These are phyloP conservation scores for Fusarium sp. DNA, from an alignment of 2,329 filamentous ascomycete species.

Conservation along the genomic window DNA sequence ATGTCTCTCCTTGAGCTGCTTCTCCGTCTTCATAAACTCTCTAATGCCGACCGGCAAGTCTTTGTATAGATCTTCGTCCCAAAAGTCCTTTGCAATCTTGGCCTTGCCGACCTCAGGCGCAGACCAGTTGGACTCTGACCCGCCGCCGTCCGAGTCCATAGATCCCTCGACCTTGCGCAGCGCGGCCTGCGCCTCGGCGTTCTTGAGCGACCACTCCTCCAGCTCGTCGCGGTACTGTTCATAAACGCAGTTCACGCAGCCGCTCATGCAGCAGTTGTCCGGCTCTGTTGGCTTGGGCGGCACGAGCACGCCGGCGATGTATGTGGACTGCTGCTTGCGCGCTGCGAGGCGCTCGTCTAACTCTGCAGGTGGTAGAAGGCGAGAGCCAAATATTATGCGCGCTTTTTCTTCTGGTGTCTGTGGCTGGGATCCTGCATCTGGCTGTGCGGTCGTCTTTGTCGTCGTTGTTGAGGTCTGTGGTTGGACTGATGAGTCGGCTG, in stretches of 20 bases:
- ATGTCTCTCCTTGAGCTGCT: constrained; percentile 83
- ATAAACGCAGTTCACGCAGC: constrained; percentile 98
- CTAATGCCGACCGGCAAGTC: constrained; percentile 90
- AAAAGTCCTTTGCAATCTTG: constrained; percentile 63
- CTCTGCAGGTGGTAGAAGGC: constrained; percentile 78
- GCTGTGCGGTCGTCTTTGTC: constrained; percentile 30
- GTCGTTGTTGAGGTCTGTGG: constrained; percentile 34
- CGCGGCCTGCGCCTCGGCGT: constrained; percentile 69
- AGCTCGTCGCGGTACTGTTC: constrained; percentile 90
- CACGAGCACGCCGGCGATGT: constrained; percentile 82
- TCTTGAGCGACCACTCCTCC: constrained; percentile 82
- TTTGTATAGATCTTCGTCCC: constrained; percentile 77
- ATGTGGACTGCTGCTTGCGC: constrained; percentile 67
- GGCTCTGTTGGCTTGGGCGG: constrained; percentile 89
- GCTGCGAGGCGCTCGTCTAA: constrained; percentile 69
- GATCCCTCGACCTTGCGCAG: constrained; percentile 59
- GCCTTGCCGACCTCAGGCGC: constrained; percentile 48
- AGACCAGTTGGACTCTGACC: constrained; percentile 75
- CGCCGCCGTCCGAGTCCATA: constrained; percentile 85
- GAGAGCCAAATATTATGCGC: constrained; percentile 83
- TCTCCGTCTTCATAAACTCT: constrained; percentile 98
- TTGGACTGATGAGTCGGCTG: constrained; percentile 47
- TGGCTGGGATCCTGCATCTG: constrained; percentile 6
- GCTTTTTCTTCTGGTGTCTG: constrained; percentile 65
- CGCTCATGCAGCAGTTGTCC: constrained; percentile 99